These are phyloP conservation scores for Mycena indigotica DNA, from an alignment of 768 basidiomycete species.

Conservation along the genomic window DNA sequence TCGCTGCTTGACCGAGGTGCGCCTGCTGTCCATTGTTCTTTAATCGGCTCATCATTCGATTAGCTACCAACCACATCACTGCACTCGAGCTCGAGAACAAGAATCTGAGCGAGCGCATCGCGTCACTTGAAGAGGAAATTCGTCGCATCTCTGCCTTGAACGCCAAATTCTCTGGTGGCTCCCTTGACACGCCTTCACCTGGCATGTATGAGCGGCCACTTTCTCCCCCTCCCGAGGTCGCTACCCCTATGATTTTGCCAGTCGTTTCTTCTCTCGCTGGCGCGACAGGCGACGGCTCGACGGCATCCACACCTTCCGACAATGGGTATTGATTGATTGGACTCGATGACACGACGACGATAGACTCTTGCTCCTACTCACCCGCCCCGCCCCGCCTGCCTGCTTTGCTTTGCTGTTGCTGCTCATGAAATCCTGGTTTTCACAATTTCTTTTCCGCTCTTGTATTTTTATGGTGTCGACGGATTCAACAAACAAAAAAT, in stretches of 20 bases:
- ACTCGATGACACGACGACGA: not conserved
- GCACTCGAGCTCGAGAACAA: constrained; percentile 72
- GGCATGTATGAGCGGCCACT: constrained; percentile 53
- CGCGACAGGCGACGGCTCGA: constrained; percentile 42
- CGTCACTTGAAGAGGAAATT: constrained; percentile 68
- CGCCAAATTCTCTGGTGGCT: constrained; percentile 78
- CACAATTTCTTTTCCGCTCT: constrained; percentile 32
- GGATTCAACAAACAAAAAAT: not conserved
- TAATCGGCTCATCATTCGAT: constrained; percentile 10
- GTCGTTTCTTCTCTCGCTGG: constrained; percentile 33
- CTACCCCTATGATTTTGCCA: constrained; percentile 55
- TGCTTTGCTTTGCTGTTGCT: constrained; percentile 38
- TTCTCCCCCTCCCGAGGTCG: constrained; percentile 65
- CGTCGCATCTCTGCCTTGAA: constrained; percentile 71
- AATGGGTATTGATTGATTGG: constrained; percentile 44
- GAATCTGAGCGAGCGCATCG: constrained; percentile 69
- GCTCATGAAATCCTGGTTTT: constrained; percentile 28
- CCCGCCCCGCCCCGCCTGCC: too few species aligned
- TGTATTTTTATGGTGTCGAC: constrained; percentile 9
- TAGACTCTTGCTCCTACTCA: constrained; percentile 27
- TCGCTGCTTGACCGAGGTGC: constrained; percentile 85
- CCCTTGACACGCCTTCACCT: constrained; percentile 59
- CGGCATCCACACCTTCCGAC: constrained; percentile 47
- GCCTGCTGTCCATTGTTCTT: constrained; percentile 20
- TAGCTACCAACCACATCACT: constrained; percentile 81